phyloP scores from a whole-genome alignment of 495 filamentous ascomycete genomes.

The Sporormia fimetaria region DNA sequence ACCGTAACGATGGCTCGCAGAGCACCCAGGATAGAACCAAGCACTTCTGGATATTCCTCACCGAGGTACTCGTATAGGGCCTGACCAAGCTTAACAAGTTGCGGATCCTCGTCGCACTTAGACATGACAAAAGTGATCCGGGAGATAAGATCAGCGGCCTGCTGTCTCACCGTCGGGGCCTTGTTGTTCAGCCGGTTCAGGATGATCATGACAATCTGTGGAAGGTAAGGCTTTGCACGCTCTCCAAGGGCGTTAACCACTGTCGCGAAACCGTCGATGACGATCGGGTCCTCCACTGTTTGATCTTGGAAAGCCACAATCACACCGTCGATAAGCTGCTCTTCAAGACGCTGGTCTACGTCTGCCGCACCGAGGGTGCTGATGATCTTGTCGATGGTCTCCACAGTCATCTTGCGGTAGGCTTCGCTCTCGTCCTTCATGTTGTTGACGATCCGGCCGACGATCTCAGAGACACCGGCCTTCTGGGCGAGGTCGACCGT shows the following conservation, averaged over 20 bases:
- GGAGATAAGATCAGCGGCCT: constrained; percentile 92
- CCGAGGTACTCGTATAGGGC: constrained; percentile 98
- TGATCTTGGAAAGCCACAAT: constrained; percentile 97
- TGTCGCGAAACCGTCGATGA: constrained; percentile 98
- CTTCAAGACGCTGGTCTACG: constrained; percentile 83
- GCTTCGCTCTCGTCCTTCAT: constrained; percentile 97
- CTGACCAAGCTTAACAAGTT: constrained; percentile 90
- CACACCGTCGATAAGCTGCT: constrained; percentile 91
- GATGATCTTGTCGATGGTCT: constrained; percentile 92
- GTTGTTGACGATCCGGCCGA: constrained; percentile 85
- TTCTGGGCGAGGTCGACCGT: constrained; percentile 97
- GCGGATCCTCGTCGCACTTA: constrained; percentile 87
- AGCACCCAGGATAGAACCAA: constrained; percentile 92
- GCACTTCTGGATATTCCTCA: constrained; percentile 97
- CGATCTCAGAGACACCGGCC: constrained; percentile 87
- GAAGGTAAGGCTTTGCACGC: constrained; percentile 90
- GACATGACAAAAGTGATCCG: constrained; percentile 98
- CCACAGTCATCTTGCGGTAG: constrained; percentile 97
- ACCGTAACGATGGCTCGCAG: constrained; percentile 95
- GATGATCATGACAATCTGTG: constrained; percentile 91
- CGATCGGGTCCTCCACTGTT: constrained; percentile 87
- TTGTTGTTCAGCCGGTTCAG: constrained; percentile 98
- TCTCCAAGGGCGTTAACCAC: constrained; percentile 92
- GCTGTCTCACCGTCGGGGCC: constrained; percentile 86
- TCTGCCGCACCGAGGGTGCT: constrained; percentile 87